phyloP scores from a whole-genome alignment of 2,329 filamentous ascomycete species.

The Fusarium sp. region DNA sequence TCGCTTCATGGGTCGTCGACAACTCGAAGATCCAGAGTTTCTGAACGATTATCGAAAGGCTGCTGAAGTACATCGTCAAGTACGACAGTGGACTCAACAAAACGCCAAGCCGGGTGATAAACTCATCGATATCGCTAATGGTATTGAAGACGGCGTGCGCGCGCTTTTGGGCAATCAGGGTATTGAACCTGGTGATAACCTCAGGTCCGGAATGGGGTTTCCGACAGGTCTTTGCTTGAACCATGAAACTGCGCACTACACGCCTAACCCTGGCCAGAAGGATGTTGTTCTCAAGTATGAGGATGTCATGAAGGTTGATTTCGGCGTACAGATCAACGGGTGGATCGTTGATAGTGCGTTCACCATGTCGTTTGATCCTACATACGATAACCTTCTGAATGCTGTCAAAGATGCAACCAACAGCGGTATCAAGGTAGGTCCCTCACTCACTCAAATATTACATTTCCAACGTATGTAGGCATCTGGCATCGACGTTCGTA shows the following conservation, averaged over 20 bases:
- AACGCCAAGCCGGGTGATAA: conserved; percentile 81
- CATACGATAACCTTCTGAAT: conserved; percentile 75
- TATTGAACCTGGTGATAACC: conserved; percentile 76
- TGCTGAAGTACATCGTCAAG: conserved; percentile 83
- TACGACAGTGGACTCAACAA: conserved; percentile 80
- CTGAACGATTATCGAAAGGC: conserved; percentile 80
- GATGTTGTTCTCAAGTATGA: conserved; percentile 68
- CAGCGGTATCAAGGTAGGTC: conserved; percentile 74
- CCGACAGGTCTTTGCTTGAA: conserved; percentile 85
- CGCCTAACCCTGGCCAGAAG: conserved; percentile 83
- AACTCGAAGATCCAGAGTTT: conserved; percentile 58
- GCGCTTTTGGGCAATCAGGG: conserved; percentile 78
- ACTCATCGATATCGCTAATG: conserved; percentile 80
- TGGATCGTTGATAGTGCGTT: conserved; percentile 82
- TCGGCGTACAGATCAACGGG: conserved; percentile 80
- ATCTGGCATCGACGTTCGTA: conserved; percentile 87
- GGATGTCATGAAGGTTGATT: conserved; percentile 83
- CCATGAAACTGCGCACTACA: conserved; percentile 83
- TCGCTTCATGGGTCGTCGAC: conserved; percentile 34
- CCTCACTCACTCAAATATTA: rapidly evolving
- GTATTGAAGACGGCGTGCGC: conserved; percentile 82
- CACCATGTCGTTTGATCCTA: conserved; percentile 76
- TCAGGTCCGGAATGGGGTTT: conserved; percentile 82
- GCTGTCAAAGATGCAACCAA: conserved; percentile 81
- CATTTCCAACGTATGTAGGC: conserved; percentile 11